phyloP scores from a whole-genome alignment of 1,284 basidiomycete species.

The Ceratobasidium sp. region DNA sequence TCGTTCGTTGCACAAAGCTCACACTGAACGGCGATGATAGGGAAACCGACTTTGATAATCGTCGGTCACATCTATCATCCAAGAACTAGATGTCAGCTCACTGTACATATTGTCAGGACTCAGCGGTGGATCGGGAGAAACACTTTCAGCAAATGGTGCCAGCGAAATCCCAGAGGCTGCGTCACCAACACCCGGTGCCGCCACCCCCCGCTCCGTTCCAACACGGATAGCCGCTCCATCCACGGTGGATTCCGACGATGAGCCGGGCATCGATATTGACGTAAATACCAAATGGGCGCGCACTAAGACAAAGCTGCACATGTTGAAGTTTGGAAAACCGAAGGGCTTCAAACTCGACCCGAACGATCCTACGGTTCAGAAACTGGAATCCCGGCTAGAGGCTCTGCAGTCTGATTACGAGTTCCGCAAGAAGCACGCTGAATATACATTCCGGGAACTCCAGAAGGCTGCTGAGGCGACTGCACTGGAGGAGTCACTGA shows the following conservation, averaged over 20 bases:
- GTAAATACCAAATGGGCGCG: slow-evolving; percentile 52
- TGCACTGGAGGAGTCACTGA: slow-evolving; percentile 32
- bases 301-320: slow-evolving; percentile 22
- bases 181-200: slow-evolving; percentile 11
- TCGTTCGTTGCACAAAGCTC: slow-evolving; percentile 65
- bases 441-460: slow-evolving; percentile 27
- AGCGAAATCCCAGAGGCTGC: slow-evolving; percentile 14
- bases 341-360: slow-evolving; percentile 37
- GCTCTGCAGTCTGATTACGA: slow-evolving; percentile 32
- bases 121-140: slow-evolving; percentile 6
- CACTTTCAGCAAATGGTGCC: slow-evolving; percentile 4
- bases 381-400: slow-evolving; percentile 22
- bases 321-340: slow-evolving; percentile 41
- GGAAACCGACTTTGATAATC: slow-evolving; percentile 65
- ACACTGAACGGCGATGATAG: slow-evolving; percentile 75
- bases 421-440: slow-evolving; percentile 36
- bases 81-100: background rate
- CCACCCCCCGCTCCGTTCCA: slow-evolving; percentile 9
- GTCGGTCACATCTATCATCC: slow-evolving; percentile 51
- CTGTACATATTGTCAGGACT: slow-evolving; percentile 5
- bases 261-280: slow-evolving; percentile 59
- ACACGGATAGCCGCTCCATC: slow-evolving; percentile 5
- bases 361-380: slow-evolving; percentile 34
- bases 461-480: slow-evolving; percentile 19
- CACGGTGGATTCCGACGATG: slow-evolving; percentile 43